A percentile compares a stretch with the other conserved stretches of the same genome.
phyloP scores from a whole-genome alignment of 73 alveolate species.

The Paramecium sonneborni region DNA sequence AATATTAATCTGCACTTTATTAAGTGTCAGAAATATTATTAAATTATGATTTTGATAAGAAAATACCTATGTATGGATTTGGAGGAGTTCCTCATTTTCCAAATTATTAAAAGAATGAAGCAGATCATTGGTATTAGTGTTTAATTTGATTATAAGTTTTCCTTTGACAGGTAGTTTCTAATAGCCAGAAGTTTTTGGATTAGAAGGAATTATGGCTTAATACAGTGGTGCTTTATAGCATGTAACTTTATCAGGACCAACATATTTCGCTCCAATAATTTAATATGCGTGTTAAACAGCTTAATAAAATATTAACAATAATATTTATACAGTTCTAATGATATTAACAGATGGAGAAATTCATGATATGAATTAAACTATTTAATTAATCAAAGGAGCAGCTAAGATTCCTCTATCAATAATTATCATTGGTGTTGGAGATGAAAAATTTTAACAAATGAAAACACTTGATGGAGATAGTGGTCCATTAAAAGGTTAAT shows the following conservation, averaged over 20 bases:
- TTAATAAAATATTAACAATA: neutral
- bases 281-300: conserved; percentile 68
- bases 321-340: conserved; percentile 72
- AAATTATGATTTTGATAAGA: conserved; percentile 82
- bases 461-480: conserved; percentile 69
- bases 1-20: conserved; percentile 85
- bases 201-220: conserved; percentile 69
- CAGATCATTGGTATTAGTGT: conserved; percentile 75
- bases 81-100: conserved; percentile 89
- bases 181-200: conserved; percentile 77
- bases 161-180: conserved; percentile 76
- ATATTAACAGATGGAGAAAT: conserved; percentile 88
- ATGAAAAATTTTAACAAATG: conserved; percentile 68
- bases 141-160: conserved; percentile 48
- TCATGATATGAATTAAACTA: conserved; percentile 67
- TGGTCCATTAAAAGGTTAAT: conserved; percentile 59
- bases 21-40: conserved; percentile 81
- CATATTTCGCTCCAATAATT: conserved; percentile 77
- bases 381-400: conserved; percentile 29
- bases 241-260: conserved; percentile 84
- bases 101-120: conserved; percentile 61
- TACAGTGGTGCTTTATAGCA: conserved; percentile 71
- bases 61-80: conserved; percentile 92
- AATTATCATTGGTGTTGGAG: conserved; percentile 73
- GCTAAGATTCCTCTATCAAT: conserved; percentile 71